phyloP scores from a whole-genome alignment of 805 yeast species.

The Starmerella roubikii region DNA sequence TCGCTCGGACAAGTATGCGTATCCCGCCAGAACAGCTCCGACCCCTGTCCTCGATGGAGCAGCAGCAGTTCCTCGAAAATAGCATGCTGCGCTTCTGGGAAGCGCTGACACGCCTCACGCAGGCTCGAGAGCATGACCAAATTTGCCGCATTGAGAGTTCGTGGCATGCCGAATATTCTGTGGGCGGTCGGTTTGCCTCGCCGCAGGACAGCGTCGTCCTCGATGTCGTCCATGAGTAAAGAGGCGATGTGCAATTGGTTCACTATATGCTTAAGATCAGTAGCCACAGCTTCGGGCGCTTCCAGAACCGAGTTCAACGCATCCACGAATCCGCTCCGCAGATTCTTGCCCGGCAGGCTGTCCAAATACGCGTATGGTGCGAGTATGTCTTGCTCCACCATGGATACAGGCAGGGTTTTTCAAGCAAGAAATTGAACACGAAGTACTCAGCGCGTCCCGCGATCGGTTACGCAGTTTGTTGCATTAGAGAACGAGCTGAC shows the following conservation, averaged over 20 bases:
- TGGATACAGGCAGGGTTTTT: background rate
- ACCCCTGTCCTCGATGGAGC: conserved; percentile 80
- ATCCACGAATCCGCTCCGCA: conserved; percentile 36
- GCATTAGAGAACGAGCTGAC: too few species aligned
- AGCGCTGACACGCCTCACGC: conserved; percentile 32
- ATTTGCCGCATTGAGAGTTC: conserved; percentile 71
- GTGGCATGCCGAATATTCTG: conserved; percentile 58
- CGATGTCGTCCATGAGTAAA: conserved; percentile 73
- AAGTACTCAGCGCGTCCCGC: too few species aligned
- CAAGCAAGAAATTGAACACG: too few species aligned
- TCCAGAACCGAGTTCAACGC: conserved; percentile 41
- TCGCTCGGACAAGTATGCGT: conserved; percentile 43
- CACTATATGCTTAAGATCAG: conserved; percentile 35
- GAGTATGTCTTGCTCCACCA: too few species aligned
- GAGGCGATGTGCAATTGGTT: conserved; percentile 54
- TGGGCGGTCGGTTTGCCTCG: conserved; percentile 76
- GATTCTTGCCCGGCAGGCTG: conserved; percentile 42
- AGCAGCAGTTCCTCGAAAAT: conserved; percentile 63
- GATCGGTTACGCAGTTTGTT: too few species aligned
- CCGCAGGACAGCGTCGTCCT: conserved; percentile 57
- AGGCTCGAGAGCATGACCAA: conserved; percentile 68
- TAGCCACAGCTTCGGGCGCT: conserved; percentile 31
- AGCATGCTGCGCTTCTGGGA: conserved; percentile 28
- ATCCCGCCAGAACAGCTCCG: conserved; percentile 84
- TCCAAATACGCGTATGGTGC: conserved; percentile 42